These are phyloP conservation scores for Fusarium cicatricum DNA, from an alignment of 2,329 filamentous ascomycete genomes.

Conservation along the genomic window DNA sequence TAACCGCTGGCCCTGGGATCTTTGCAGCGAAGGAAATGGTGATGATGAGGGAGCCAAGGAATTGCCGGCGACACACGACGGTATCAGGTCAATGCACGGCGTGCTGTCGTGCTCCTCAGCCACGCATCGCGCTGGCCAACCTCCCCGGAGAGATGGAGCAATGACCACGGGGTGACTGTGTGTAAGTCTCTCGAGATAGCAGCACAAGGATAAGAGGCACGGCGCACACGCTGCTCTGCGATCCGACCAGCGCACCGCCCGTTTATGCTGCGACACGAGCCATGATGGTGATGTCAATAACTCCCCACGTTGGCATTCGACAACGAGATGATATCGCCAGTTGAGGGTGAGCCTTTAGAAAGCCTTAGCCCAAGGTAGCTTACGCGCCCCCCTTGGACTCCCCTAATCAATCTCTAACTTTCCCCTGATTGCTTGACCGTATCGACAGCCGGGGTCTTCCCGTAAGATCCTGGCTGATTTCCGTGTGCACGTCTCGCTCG, in stretches of 20 bases:
- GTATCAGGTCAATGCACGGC: slow-evolving; percentile 29
- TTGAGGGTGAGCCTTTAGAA: slow-evolving; percentile 16
- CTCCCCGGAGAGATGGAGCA: slow-evolving; percentile 28
- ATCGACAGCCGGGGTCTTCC: slow-evolving; percentile 30
- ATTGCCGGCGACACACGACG: slow-evolving; percentile 25
- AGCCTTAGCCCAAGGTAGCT: slow-evolving; percentile 5
- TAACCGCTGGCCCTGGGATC: slow-evolving; percentile 14
- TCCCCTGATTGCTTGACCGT: slow-evolving; percentile 38
- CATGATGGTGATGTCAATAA: slow-evolving; percentile 36
- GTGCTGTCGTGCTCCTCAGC: slow-evolving; percentile 30
- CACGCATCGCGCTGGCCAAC: slow-evolving; percentile 38
- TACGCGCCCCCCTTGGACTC: slow-evolving; percentile 10
- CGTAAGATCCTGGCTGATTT: slow-evolving; percentile 34
- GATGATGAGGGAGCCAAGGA: slow-evolving; percentile 20
- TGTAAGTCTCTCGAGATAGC: slow-evolving; percentile 24
- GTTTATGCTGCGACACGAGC: too few species aligned
- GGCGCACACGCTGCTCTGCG: slow-evolving; percentile 32
- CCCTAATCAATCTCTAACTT: slow-evolving; percentile 26
- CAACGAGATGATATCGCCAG: slow-evolving; percentile 32
- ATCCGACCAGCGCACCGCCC: slow-evolving; percentile 15
- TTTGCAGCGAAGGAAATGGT: slow-evolving; percentile 10
- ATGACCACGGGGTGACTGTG: slow-evolving; percentile 33
- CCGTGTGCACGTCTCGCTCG: slow-evolving; percentile 42
- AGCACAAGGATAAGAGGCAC: slow-evolving; percentile 29
- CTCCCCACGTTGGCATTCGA: slow-evolving; percentile 26